These are phyloP conservation scores for Pichia ethanolica DNA, from an alignment of 805 yeast genomes.

Conservation along the genomic window DNA sequence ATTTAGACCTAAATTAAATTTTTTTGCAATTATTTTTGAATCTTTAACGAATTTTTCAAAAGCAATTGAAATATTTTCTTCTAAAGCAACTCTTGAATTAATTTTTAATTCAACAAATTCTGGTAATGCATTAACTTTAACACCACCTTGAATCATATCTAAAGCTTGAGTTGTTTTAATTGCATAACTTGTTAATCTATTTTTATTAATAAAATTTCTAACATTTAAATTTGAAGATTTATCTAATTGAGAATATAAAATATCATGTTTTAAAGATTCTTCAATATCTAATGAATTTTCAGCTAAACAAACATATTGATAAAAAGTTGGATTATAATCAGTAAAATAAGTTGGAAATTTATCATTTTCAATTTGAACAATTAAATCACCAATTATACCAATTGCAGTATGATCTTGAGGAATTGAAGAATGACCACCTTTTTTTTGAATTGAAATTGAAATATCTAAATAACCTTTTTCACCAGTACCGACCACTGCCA, in stretches of 20 bases:
- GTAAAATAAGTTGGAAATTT: constrained; percentile 33
- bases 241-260: constrained; percentile 33
- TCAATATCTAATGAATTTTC: constrained; percentile 34
- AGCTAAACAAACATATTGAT: constrained; percentile 39
- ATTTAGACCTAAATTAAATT: constrained; percentile 28
- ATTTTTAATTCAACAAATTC: constrained; percentile 37
- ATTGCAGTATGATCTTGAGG: constrained; percentile 44
- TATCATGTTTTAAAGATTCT: constrained; percentile 27
- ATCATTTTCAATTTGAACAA: constrained; percentile 32
- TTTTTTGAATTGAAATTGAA: constrained; percentile 33
- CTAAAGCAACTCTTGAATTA: constrained; percentile 42
- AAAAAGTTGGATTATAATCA: constrained; percentile 37
- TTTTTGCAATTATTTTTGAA: constrained; percentile 28
- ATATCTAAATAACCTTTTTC: constrained; percentile 43
- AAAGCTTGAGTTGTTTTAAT: constrained; percentile 43
- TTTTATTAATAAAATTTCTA: constrained; percentile 27
- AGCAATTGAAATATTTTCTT: constrained; percentile 31
- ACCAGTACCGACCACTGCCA: constrained; percentile 39
- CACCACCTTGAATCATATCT: constrained; percentile 42
- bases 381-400: constrained; percentile 38
- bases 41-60: constrained; percentile 28
- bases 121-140: constrained; percentile 44
- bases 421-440: constrained; percentile 46
- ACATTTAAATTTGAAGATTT: constrained; percentile 31
- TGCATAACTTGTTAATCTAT: constrained; percentile 27